Conservation (phyloP, 73 alveolate species). For the Uronychia setigera region DNA sequence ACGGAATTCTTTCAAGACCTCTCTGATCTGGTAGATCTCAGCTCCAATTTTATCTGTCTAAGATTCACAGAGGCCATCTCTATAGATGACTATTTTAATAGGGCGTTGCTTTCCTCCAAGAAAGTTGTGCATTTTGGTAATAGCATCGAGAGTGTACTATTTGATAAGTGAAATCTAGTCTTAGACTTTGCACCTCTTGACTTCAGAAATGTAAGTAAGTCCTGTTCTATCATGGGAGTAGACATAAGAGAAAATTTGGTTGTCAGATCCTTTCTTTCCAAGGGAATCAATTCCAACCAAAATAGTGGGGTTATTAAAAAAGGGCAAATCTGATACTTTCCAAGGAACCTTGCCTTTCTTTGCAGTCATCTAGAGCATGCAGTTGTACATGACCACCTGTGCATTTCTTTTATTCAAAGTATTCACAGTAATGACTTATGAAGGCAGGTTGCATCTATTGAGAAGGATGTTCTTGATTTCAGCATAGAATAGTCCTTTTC, state of each 20-base stretch:
- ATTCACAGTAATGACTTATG: background rate
- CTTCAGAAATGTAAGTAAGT: background rate
- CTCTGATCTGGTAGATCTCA: slow-evolving; percentile 62
- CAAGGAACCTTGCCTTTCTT: slow-evolving; percentile 94
- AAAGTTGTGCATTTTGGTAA: too few relatives aligned
- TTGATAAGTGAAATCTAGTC: slow-evolving; percentile 13
- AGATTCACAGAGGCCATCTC: slow-evolving; percentile 88
- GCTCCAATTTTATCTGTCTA: background rate
- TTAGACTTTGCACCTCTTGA: background rate
- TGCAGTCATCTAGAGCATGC: slow-evolving; percentile 88
- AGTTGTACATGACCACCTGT: slow-evolving; percentile 72
- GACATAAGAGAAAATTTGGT: background rate
- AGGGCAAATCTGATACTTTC: slow-evolving; percentile 88
- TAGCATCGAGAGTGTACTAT: too few relatives aligned
- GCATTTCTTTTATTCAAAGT: background rate
- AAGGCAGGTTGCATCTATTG: slow-evolving; percentile 2
- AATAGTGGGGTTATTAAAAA: slow-evolving; percentile 88
- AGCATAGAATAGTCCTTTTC: background rate
- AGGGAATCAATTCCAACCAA: slow-evolving; percentile 74
- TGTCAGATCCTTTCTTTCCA: background rate
- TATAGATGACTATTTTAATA: slow-evolving; percentile 68
- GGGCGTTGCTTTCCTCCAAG: slow-evolving; percentile 39
- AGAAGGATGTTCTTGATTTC: background rate
- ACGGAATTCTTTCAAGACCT: slow-evolving; percentile 38
- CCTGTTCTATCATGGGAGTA: background rate